phyloP scores from a whole-genome alignment of 768 basidiomycete genomes.

The Mycena albidolilacea region DNA sequence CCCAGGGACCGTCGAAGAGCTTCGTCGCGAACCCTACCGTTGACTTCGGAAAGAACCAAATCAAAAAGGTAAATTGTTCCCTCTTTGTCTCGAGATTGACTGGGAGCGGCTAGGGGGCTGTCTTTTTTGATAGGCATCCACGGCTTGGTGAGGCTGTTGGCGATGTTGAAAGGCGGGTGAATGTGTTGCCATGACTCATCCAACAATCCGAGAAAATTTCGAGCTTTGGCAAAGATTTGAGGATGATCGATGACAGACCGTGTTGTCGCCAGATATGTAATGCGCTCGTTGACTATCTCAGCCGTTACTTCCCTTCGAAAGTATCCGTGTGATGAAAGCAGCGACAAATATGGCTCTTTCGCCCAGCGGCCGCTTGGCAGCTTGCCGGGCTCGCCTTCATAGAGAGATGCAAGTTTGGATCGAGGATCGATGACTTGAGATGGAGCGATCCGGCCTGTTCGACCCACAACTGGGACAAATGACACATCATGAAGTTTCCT shows the following conservation, averaged over 20 bases:
- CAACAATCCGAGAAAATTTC: constrained; percentile 28
- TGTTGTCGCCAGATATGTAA: constrained; percentile 12
- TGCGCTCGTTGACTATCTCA: constrained; percentile 31
- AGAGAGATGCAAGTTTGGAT: constrained; percentile 31
- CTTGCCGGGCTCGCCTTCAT: constrained; percentile 31
- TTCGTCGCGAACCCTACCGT: constrained; percentile 9
- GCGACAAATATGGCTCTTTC: constrained; percentile 1
- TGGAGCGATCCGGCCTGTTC: constrained; percentile 17
- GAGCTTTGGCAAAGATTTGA: constrained; percentile 27
- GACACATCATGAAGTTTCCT: constrained; percentile 25
- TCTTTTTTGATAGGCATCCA: constrained; percentile 33
- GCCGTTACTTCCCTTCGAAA: constrained; percentile 19
- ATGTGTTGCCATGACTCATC: constrained; percentile 25
- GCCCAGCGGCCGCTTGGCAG: constrained; percentile 34
- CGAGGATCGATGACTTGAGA: constrained; percentile 40
- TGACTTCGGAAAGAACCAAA: constrained; percentile 24
- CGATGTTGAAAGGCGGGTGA: not conserved
- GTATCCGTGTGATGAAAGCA: constrained; percentile 20
- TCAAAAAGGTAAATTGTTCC: constrained; percentile 30
- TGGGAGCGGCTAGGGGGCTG: constrained; percentile 7
- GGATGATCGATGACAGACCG: constrained; percentile 13
- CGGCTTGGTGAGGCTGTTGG: not conserved
- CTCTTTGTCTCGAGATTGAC: constrained; percentile 19
- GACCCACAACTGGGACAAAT: constrained; percentile 32
- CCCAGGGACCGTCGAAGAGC: constrained; percentile 27